Evolutionary conservation across 768 basidiomycete genomes (phyloP), one percentile per base, ranked within the genome.

Genomic region (Russula lepida): DNA sequence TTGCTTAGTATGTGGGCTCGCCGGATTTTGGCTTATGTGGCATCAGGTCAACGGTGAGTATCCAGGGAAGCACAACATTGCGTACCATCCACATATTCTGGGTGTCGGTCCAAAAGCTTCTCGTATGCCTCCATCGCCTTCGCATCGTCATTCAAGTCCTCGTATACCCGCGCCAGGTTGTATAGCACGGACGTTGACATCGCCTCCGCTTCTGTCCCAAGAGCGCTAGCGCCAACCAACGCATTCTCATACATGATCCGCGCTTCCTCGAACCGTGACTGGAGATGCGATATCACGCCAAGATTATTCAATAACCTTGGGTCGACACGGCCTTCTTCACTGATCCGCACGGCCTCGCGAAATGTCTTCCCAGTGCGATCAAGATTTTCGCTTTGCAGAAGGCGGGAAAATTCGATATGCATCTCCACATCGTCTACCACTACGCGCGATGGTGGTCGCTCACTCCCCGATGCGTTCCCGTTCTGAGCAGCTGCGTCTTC

Each of bases 21-120:
- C 27, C 95, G 87, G 47, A 95, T 83, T 77, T 98, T 98, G 65
- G 95, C 95, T 98, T 68, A 46, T 54, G 47, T 21, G 44, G 44
- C 12, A 32, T 57, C 33, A 35, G 17, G 19, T 47, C 13, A 27
- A 43, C 7, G 3, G 41, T 2, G 13, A 6, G 27, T n/a, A 25
- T 48, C n/a, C 1, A 48, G 43, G 28, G 21, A 30, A 54, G 23
- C 2, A 25, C 8, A 17, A 21, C 1, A 4, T 11, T 32, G 19
- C 88, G 50, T 66, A 95, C 95, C 95, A 70, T 98, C 95, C 25
- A 94, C 82, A 70, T 95, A 98, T 74, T 98, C 97, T 1, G 95
- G 92, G 77, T 98, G 95, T 56, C 88, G 80, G n/a, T 83, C 76
- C 37, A 98, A 73, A 9, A 98, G 78, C 72, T 93, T 92, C 51